A percentile compares a stretch with the other conserved stretches of the same genome.
Evolutionary conservation across 495 filamentous ascomycete species (phyloP).

Genomic region (Lasiosphaeria miniovina): DNA sequence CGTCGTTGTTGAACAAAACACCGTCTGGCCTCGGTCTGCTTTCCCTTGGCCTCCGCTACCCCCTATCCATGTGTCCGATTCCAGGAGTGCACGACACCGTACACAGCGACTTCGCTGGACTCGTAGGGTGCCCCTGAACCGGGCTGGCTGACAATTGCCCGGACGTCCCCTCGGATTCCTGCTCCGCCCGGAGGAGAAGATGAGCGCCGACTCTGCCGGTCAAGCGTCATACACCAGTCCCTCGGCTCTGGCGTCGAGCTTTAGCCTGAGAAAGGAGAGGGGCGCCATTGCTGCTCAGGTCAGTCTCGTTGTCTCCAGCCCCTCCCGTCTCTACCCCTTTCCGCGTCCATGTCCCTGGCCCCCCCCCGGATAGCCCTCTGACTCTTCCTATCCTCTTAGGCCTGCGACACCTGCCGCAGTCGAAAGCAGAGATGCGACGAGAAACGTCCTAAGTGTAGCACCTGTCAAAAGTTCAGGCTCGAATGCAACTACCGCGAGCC

Average conservation of each 20-base stretch:
- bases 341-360: constrained; percentile 4
- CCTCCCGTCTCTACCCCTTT: neutral
- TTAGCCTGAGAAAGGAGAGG: constrained; percentile 40
- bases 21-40: too few species aligned
- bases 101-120: too few species aligned
- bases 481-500: constrained; percentile 61
- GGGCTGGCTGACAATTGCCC: constrained; percentile 2
- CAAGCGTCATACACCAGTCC: constrained; percentile 11
- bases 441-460: constrained; percentile 72
- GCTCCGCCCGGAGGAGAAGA: constrained; percentile 9
- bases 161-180: neutral
- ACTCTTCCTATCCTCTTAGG: constrained; percentile 35
- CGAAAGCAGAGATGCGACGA: constrained; percentile 93
- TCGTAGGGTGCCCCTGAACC: neutral
- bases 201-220: constrained; percentile 16
- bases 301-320: constrained; percentile 6
- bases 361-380: constrained; percentile 9
- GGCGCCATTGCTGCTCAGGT: constrained; percentile 51
- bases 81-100: too few species aligned
- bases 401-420: constrained; percentile 76
- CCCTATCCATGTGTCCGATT: too few species aligned
- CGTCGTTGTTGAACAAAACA: too few species aligned
- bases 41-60: too few species aligned
- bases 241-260: constrained; percentile 5
- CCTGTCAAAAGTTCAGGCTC: constrained; percentile 48